phyloP scores from a whole-genome alignment of 352 stramenopile genomes.

The Labyrinthula sp. region DNA sequence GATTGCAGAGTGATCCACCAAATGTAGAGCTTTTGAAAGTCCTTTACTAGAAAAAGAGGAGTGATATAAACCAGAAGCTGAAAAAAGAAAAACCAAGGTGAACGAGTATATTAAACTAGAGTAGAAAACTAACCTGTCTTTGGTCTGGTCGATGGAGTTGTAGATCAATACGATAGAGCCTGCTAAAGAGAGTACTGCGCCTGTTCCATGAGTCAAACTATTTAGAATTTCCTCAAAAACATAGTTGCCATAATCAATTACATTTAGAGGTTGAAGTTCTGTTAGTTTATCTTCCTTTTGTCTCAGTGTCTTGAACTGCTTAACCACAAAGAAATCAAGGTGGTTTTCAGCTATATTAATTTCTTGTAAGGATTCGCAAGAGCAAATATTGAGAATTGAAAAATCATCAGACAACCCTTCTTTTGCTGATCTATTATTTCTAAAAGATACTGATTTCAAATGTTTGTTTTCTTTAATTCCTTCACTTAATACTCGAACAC shows the following conservation, averaged over 20 bases:
- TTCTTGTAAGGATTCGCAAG: neutral
- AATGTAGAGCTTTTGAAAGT: constrained; percentile 21
- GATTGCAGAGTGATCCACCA: constrained; percentile 30
- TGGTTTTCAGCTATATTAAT: constrained; percentile 21
- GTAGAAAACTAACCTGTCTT: constrained; percentile 33
- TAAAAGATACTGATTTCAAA: no score
- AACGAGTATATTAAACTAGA: constrained; percentile 34
- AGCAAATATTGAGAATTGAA: no score
- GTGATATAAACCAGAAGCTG: constrained; percentile 31
- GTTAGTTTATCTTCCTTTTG: constrained; percentile 3
- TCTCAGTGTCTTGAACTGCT: constrained; percentile 1
- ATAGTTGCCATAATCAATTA: constrained; percentile 32
- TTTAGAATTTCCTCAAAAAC: constrained; percentile 36
- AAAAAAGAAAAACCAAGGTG: constrained; percentile 35
- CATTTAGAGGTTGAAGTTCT: constrained; percentile 8
- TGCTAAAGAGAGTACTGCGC: constrained; percentile 32
- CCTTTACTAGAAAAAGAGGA: constrained; percentile 34
- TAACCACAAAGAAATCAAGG: constrained; percentile 11
- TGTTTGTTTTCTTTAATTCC: no score
- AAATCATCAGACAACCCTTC: no score
- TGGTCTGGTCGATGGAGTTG: constrained; percentile 31
- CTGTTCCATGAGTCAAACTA: constrained; percentile 33
- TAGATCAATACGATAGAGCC: constrained; percentile 35
- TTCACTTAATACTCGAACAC: no score
- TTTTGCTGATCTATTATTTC: no score